Evolutionary conservation across 2,329 filamentous ascomycete species (phyloP), one percentile per base, ranked within the genome.

Genomic region (Penicillium rolfsii): DNA sequence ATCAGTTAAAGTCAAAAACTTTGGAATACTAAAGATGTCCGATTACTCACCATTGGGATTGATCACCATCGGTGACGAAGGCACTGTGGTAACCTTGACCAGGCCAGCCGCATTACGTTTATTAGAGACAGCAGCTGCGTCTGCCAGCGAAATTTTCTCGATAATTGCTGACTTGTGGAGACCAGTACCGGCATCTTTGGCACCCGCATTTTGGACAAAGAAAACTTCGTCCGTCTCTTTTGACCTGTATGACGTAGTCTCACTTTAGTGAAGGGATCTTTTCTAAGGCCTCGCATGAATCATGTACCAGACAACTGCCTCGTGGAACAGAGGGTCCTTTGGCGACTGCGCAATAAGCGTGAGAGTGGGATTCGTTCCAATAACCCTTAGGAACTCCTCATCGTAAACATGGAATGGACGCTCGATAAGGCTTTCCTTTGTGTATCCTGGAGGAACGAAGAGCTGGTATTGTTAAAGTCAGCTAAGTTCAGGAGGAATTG

Each of bases 171-270:
- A 53, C 22, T 53, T 53, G 50, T 53, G 35, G 55, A 67, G 49
- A 59, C 66, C 30, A 46, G 65, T 26, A 35, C 62, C n/a, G 58
- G 64, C 57, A 26, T 46, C 52, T 52, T 57, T 43, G 11, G 54
- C 50, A 1, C 65, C 65, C 28, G 65, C 65, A 56, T 67, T 67
- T 24, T 67, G 65, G 14, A 64, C 65, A 5, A 67, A 67, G 35
- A 67, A 67, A 0, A 67, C 57, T 28, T 67, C 65, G 9, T 67
- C 64, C 5, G 61, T 67, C 35, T 52, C 41, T 33, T 60, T 64
- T 2, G 54, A 54, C 62, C 50, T 53, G 28, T 2, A 19, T 16
- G 14, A 3, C 3, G 36, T 14, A 52, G 36, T n/a, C 11, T 2
- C 3, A 33, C 9, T 12, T 40, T 7, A 40, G 38, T 2, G 2